Percentiles rank a stretch among this genome's conserved stretches.
phyloP scores from a whole-genome alignment of 2,329 filamentous ascomycete genomes.

The Claviceps pusilla region DNA sequence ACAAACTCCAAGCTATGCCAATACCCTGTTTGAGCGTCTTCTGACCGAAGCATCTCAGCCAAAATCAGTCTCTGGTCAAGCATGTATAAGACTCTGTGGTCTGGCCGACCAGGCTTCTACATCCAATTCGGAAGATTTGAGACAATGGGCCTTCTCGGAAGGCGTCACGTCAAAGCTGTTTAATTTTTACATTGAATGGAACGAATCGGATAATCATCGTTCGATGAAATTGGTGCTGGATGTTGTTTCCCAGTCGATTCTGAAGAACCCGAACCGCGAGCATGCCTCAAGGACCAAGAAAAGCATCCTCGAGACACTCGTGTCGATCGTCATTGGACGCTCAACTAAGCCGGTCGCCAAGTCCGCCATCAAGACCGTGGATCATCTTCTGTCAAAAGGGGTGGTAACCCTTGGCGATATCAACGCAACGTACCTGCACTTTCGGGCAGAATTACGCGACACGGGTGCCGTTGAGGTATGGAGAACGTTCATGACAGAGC shows the following conservation, averaged over 20 bases:
- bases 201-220: slow-evolving; percentile 48
- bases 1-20: slow-evolving; percentile 15
- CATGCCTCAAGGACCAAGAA: slow-evolving; percentile 25
- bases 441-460: slow-evolving; percentile 15
- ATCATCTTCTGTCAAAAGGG: slow-evolving; percentile 48
- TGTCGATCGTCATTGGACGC: slow-evolving; percentile 45
- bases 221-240: slow-evolving; percentile 50
- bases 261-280: slow-evolving; percentile 31
- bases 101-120: slow-evolving; percentile 46
- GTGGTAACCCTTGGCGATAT: slow-evolving; percentile 36
- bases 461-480: slow-evolving; percentile 22
- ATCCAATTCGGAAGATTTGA: slow-evolving; percentile 28
- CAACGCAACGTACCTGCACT: slow-evolving; percentile 25
- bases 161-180: slow-evolving; percentile 36
- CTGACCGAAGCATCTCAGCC: slow-evolving; percentile 36
- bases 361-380: slow-evolving; percentile 52
- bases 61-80: slow-evolving; percentile 39
- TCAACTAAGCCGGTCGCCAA: slow-evolving; percentile 52
- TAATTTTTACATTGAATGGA: slow-evolving; percentile 51
- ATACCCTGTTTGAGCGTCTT: slow-evolving; percentile 31
- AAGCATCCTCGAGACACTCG: slow-evolving; percentile 33
- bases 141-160: slow-evolving; percentile 36
- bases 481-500: slow-evolving; percentile 32
- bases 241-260: slow-evolving; percentile 35
- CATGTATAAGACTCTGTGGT: slow-evolving; percentile 43